Conservation (phyloP, 2,329 filamentous ascomycete species). For the Penicillium hordei region DNA sequence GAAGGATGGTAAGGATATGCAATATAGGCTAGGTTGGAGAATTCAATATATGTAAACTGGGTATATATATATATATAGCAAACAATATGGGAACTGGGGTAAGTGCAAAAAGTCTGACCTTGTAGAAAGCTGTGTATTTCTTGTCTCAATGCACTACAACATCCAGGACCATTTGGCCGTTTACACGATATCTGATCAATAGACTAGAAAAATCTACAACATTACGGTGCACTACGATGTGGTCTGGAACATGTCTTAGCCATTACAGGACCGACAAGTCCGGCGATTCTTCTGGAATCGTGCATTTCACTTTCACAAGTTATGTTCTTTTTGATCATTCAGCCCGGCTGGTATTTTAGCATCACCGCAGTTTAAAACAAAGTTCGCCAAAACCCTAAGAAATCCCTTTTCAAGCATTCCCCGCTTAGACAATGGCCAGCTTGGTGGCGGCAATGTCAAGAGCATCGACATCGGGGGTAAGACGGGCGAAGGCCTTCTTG, state of each 20-base stretch:
- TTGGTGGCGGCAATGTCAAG: constrained; percentile 99
- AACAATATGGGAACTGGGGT: neutral
- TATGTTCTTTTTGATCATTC: constrained; percentile 41
- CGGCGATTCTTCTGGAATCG: constrained; percentile 17
- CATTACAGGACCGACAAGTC: constrained; percentile 16
- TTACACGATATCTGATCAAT: neutral
- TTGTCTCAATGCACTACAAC: neutral
- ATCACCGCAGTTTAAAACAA: constrained; percentile 44
- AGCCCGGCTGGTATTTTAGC: constrained; percentile 41
- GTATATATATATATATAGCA: neutral
- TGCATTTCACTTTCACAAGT: constrained; percentile 24
- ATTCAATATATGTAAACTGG: neutral
- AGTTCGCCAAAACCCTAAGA: constrained; percentile 49
- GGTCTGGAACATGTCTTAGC: constrained; percentile 3
- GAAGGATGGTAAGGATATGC: neutral
- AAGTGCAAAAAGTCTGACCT: neutral
- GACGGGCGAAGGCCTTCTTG: constrained; percentile 98
- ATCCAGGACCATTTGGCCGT: neutral
- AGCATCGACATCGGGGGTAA: constrained; percentile 95
- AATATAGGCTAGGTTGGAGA: neutral
- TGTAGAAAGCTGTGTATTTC: neutral
- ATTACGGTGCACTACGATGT: neutral
- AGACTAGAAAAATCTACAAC: neutral
- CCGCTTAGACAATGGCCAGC: constrained; percentile 87
- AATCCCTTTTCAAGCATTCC: constrained; percentile 31